Percentiles rank a stretch among this genome's conserved stretches.
phyloP scores from a whole-genome alignment of 2,329 filamentous ascomycete genomes.

The Aspergillus tanneri region DNA sequence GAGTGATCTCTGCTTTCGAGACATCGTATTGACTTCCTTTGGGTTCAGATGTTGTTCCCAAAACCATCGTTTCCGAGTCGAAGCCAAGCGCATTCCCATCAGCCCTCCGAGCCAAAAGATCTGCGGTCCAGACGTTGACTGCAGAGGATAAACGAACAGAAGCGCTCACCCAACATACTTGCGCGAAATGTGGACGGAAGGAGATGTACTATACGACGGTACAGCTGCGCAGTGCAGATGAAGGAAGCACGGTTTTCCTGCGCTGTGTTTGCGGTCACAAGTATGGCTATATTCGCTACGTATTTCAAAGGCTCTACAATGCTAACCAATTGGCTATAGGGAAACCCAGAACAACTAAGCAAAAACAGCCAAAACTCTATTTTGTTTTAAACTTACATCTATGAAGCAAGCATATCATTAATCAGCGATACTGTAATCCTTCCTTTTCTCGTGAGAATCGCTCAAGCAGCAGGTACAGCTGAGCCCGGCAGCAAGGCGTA shows the following conservation, averaged over 20 bases:
- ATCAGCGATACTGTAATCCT: constrained; percentile 16
- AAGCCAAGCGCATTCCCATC: constrained; percentile 90
- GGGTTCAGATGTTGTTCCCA: constrained; percentile 66
- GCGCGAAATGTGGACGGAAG: constrained; percentile 74
- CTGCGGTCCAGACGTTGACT: constrained; percentile 79
- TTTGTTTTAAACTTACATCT: constrained; percentile 23
- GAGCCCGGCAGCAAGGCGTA: constrained; percentile 83
- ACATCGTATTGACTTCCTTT: constrained; percentile 17
- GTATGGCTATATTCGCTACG: constrained; percentile 51
- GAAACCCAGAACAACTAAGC: constrained; percentile 39
- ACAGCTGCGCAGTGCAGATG: constrained; percentile 88
- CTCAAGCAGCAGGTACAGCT: constrained; percentile 32
- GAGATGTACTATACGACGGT: constrained; percentile 83
- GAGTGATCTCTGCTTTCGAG: not conserved
- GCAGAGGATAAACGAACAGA: constrained; percentile 74
- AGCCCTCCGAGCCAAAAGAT: constrained; percentile 77
- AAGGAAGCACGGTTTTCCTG: constrained; percentile 91
- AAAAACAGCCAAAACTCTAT: constrained; percentile 10
- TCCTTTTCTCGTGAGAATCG: constrained; percentile 6
- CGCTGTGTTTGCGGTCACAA: constrained; percentile 83
- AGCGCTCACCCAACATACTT: constrained; percentile 66
- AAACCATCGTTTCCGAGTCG: constrained; percentile 76
- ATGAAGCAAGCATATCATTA: constrained; percentile 25
- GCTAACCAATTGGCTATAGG: constrained; percentile 27
- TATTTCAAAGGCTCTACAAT: constrained; percentile 1